Evolutionary conservation across 129 eudicot species (phyloP), one percentile per base, ranked within the genome.

Genomic region (Tanacetum coccineum): DNA sequence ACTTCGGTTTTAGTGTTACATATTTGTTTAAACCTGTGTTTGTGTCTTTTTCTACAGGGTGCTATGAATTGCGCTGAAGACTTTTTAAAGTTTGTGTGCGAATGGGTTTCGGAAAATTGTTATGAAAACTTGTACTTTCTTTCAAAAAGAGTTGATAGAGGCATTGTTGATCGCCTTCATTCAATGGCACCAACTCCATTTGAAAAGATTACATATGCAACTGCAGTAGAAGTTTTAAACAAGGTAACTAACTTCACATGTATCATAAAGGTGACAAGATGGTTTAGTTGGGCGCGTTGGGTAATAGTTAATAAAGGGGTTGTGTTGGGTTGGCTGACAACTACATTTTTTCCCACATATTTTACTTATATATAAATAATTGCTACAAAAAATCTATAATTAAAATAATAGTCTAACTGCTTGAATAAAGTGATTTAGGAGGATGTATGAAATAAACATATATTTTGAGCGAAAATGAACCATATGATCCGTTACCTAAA

Each of bases 41-140:
- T 74, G 83, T 60, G 67, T 76, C 2, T 3, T 68, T 79, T 71
- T 32, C 10, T 36, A 8, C 84, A 93, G 98, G 96, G 82, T 76
- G 86, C 85, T 21, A 79, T 86, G 87, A 81, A 70, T 32, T 93
- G 98, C 66, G 96, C 96, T 13, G 83, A 65, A 44, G 95, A 88
- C 54, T 74, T 86, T 53, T 56, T 86, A 76, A 93, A 86, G 77
- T 89, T 80, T 71, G 71, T 86, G 17, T 85, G 81, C 57, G 72
- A 81, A 67, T 78, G 81, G 91, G 72, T 86, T 40, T 21, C 80
- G 52, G 92, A 88, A 49, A 79, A 84, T 49, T 86, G 92, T 55
- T 47, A 39, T 3, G 92, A 86, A 30, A 87, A 88, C 79, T 74
- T 88, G 19, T 70, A 74, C 8, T 93, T 93, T 62, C 71, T 84